Conservation (phyloP, 2,329 filamentous ascomycete genomes). For the Fusarium equiseti region DNA sequence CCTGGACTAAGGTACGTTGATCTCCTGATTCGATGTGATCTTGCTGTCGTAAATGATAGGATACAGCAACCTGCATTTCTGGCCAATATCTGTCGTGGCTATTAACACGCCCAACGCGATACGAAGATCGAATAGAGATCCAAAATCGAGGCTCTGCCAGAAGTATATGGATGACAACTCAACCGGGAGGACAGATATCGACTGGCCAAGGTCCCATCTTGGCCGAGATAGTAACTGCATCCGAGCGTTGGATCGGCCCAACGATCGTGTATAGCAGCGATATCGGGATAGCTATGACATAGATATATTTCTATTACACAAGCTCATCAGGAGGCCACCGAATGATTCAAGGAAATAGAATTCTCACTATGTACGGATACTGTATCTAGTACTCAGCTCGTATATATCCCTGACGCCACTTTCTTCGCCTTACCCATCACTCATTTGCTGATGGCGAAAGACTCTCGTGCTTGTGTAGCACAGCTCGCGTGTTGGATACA, state of each 20-base stretch:
- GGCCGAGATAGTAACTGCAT: background rate
- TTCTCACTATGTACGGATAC: background rate
- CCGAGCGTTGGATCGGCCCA: background rate
- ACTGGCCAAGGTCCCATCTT: background rate
- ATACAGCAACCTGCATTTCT: background rate
- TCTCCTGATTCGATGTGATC: slow-evolving; percentile 17
- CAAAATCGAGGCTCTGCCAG: background rate
- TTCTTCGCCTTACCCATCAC: background rate
- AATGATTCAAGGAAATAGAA: background rate
- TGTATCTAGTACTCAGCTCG: slow-evolving; percentile 3
- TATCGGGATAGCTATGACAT: background rate
- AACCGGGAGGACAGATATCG: background rate
- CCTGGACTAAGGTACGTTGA: slow-evolving; percentile 6
- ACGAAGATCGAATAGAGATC: background rate
- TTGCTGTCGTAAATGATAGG: slow-evolving; percentile 27
- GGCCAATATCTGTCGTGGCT: slow-evolving; percentile 9
- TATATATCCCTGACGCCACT: slow-evolving; percentile 24
- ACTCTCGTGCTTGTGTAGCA: background rate
- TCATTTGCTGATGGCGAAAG: background rate
- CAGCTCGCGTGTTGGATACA: background rate
- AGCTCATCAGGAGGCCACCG: background rate
- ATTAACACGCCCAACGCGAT: slow-evolving; percentile 9
- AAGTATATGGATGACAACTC: background rate
- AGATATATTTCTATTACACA: background rate
- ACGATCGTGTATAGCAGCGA: background rate